Base-by-base conservation (phyloP, 306 rosid genomes). In the Lathyrus oleraceus region DNA sequence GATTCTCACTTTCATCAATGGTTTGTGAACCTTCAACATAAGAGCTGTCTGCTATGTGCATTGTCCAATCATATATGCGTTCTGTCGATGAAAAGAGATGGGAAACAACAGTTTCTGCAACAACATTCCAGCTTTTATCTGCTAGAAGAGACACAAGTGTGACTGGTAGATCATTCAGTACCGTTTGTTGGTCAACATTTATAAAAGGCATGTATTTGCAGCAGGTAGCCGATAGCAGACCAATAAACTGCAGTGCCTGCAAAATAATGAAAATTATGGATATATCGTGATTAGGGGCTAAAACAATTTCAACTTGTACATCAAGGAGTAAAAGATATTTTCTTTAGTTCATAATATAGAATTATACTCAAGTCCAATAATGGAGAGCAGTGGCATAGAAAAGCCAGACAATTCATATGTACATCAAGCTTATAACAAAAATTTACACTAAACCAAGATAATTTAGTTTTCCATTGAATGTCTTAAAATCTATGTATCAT, bases 181-280 rank as follows among this genome's bases (percentile, higher is more conserved):
- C 89, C 2, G 58, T 27, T 7, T 53, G 85, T 70, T 78, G 87
- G 75, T 94, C 92, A 69, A 87, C 81, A 47, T 81, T 83, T 77
- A 94, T 86, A 14, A 88, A 42, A 53, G 98, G 91, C 97, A 93
- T 88, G 53, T 90, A 93, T 78, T 93, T 88, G 91, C 96, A 78
- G 81, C 86, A 84, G 79, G 86, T 67, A 65, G 95, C 91, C 10
- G 96, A 87, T 19, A 94, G 82, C 69, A 90, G 81, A 65, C 94
- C 97, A 35, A 88, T 65, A 84, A 90, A 90, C 65, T 60, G 87
- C 70, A 90, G 67, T 2, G 89, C 92, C 96, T 94, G 87, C 42
- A 76, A 51, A 17, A 73, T 58, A 61, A 71, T 61, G 54, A 71
- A 78, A 13, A 13, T 68, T 53, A 45, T 23, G 25, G 54, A 8